Base-by-base conservation (phyloP, 225 moss, liverwort and hornwort species). In the Straminergon stramineum region DNA sequence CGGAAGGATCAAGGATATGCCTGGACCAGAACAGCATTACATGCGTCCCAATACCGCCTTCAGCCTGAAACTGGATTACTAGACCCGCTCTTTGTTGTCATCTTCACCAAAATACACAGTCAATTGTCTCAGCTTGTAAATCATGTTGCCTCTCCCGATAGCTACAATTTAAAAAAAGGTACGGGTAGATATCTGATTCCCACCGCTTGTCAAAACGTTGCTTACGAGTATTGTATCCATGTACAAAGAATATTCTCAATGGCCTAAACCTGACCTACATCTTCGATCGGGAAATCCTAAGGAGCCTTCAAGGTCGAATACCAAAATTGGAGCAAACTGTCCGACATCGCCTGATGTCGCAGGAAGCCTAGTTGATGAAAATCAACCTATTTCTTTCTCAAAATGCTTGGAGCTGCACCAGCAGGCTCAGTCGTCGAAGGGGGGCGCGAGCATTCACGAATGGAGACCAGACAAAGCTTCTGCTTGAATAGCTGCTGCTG, bases 401-500 rank as follows among this genome's bases (percentile, higher is more conserved):
- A 81, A 91, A 87, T 79, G 83, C 77, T 94, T 37, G 90, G 83
- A 80, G 83, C 8, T 75, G 81, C 67, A 58, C 80, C 48, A 61
- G 83, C 82, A 82, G 60, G 86, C 81, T 71, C 73, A 56, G 62
- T 88, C 45, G 84, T 64, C 41, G 90, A 57, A 48, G 82, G 57
- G 26, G 89, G 86, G 31, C 89, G 89, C 31, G 90, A 86, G 82
- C 93, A 95, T 78, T 96, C 95, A 35, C 96, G 93, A 84, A 96
- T 92, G 21, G 99, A 94, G 27, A 97, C 97, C 90, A 99, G 93
- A 82, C 97, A 97, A 37, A 96, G 94, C 92, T 95, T 99, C 95
- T 96, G 96, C 92, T 99, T 99, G 91, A 97, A 99, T 21, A 97
- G 93, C 92, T 99, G 99, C 89, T 96, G 94, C 92, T 99, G 97